Base-by-base conservation (phyloP, 352 stramenopile genomes). In the Pythium folliculosum region DNA sequence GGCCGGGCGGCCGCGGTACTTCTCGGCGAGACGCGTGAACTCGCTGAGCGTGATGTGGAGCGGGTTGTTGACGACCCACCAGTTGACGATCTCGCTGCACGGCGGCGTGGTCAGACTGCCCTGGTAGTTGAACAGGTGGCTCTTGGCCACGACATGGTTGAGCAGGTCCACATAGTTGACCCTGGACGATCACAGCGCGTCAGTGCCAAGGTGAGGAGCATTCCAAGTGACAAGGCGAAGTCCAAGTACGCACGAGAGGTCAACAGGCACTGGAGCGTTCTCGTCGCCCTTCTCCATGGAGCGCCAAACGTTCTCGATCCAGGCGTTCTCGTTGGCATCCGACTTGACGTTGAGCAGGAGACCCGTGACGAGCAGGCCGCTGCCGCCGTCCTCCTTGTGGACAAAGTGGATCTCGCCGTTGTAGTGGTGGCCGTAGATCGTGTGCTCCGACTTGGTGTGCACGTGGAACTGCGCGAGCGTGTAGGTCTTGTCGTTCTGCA, bases 61-160 rank as follows among this genome's bases (percentile, higher is more conserved):
- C 19, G 77, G 79, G 50, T 81, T 84, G 59, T 81, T 80, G 49
- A 88, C 71, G 49, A 89, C 72, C 81, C 75, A 88, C 77, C 78
- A 89, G 69, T 81, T 75, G 17, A 88, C 81, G 51, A 77, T 75
- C 69, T 88, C 81, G 40, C 63, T 80, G 69, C 81, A 89, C 30
- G 75, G 75, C 10, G 81, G 81, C 25, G 81, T 88, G 17, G 81
- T 89, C 19, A 89, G 63, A 25, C 77, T 86, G 23, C 81, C 81
- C n/a, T 63, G 70, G 70, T 89, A 88, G 70, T 86, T 84, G 72
- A 89, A 86, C 22, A 91, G 38, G 58, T 88, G 77, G 61, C 77
- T 89, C 40, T 71, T 77, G n/a, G 64, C 53, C 10, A 90, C 72
- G n/a, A 85, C 65, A 7, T 57, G 53, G 43, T 77, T 86, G 25